phyloP scores from a whole-genome alignment of 140 eudicot species.

The Bidens hawaiensis region DNA sequence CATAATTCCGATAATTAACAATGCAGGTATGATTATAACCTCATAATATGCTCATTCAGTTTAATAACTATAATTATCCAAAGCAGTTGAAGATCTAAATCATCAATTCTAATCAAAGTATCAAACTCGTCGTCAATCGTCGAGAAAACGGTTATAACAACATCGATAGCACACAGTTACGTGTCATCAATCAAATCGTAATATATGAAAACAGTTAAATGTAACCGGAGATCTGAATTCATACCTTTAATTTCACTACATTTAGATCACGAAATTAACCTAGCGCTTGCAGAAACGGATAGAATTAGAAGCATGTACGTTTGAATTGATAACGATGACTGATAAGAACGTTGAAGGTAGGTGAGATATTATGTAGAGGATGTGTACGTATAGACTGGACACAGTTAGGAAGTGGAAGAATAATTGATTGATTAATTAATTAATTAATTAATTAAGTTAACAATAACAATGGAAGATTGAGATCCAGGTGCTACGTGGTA shows the following conservation, averaged over 20 bases:
- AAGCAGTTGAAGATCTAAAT: not conserved
- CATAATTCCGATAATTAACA: not conserved
- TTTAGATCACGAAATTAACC: constrained; percentile 10
- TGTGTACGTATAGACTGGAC: constrained; percentile 13
- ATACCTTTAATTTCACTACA: constrained; percentile 27
- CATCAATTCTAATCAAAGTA: no score
- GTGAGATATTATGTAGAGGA: not conserved
- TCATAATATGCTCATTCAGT: not conserved
- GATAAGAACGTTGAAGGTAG: not conserved
- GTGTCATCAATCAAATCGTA: no score
- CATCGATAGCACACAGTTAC: not conserved
- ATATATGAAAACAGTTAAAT: not conserved
- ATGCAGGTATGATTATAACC: not conserved
- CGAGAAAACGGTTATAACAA: not conserved
- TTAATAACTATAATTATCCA: not conserved
- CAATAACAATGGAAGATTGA: constrained; percentile 21
- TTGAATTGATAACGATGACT: no score
- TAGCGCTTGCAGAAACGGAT: not conserved
- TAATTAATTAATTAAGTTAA: no score
- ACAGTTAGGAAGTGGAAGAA: constrained; percentile 2
- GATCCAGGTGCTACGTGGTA: constrained; percentile 11
- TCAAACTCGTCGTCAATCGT: not conserved
- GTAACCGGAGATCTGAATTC: not conserved
- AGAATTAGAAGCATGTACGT: not conserved
- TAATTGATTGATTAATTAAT: not conserved